A percentile compares a stretch with the other conserved stretches of the same genome.
These are phyloP conservation scores for Cercospora nicotianae DNA, from an alignment of 2,329 filamentous ascomycete species.

Conservation along the genomic window DNA sequence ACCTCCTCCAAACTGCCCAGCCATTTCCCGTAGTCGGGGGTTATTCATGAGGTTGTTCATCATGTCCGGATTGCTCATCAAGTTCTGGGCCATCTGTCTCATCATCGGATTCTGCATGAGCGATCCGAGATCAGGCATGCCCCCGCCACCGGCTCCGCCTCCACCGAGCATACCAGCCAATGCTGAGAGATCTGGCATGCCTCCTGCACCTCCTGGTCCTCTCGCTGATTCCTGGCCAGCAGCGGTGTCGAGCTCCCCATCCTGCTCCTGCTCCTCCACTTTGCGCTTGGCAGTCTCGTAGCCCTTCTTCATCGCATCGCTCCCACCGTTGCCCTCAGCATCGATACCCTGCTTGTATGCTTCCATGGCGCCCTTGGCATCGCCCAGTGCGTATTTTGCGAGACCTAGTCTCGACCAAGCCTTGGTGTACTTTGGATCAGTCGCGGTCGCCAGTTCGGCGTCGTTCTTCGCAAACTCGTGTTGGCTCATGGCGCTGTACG, in stretches of 20 bases:
- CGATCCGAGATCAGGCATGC: slow-evolving; percentile 81
- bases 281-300: slow-evolving; percentile 88
- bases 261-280: slow-evolving; percentile 72
- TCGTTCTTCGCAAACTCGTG: slow-evolving; percentile 82
- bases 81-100: slow-evolving; percentile 89
- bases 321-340: slow-evolving; percentile 88
- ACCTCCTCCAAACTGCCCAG: slow-evolving; percentile 67
- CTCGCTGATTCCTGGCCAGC: slow-evolving; percentile 31
- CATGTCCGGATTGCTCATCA: slow-evolving; percentile 95
- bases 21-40: slow-evolving; percentile 84
- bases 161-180: slow-evolving; percentile 55
- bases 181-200: slow-evolving; percentile 45
- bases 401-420: slow-evolving; percentile 93
- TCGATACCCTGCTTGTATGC: slow-evolving; percentile 93
- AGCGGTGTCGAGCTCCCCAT: slow-evolving; percentile 42
- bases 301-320: slow-evolving; percentile 96
- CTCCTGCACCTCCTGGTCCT: slow-evolving; percentile 37
- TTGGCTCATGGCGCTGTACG: slow-evolving; percentile 80
- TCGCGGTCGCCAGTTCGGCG: slow-evolving; percentile 82
- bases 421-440: slow-evolving; percentile 94
- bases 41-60: slow-evolving; percentile 94
- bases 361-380: slow-evolving; percentile 88
- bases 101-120: slow-evolving; percentile 99
- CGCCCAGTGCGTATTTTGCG: slow-evolving; percentile 86
- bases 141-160: slow-evolving; percentile 69